These are phyloP conservation scores for Mentha longifolia DNA, from an alignment of 257 asterid species.

Conservation along the genomic window DNA sequence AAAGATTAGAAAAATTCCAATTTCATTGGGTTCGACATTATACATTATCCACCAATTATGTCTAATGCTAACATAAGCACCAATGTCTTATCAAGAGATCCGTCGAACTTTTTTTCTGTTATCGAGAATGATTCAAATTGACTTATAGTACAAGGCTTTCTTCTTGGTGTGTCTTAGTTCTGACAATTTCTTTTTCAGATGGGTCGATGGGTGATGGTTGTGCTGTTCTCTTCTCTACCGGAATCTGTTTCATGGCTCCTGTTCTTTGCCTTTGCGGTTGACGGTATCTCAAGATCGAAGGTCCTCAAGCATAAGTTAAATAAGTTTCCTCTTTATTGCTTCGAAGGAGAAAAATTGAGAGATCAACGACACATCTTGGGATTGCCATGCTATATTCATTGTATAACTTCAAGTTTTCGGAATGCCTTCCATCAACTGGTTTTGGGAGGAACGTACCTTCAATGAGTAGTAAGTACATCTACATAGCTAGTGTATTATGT, in stretches of 20 bases:
- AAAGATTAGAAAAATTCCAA: neutral
- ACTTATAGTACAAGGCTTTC: too few species aligned
- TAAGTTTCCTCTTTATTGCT: neutral
- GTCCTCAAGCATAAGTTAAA: neutral
- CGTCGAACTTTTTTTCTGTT: neutral
- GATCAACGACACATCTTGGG: too few species aligned
- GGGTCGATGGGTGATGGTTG: slow-evolving; percentile 7
- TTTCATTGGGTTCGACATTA: neutral
- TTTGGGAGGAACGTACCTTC: neutral
- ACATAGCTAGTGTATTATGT: neutral
- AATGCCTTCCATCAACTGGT: too few species aligned
- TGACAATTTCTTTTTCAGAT: neutral
- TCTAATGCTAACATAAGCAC: too few species aligned
- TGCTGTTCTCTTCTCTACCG: neutral
- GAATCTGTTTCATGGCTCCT: neutral
- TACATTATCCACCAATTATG: neutral
- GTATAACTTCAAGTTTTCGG: too few species aligned
- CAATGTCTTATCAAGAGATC: neutral
- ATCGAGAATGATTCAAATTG: neutral
- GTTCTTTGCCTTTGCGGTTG: neutral
- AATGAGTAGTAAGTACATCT: too few species aligned
- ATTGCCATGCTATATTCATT: too few species aligned
- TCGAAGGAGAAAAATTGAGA: too few species aligned
- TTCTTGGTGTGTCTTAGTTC: too few species aligned
- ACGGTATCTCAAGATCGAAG: slow-evolving; percentile 2